Conservation (phyloP, 2,329 filamentous ascomycete species). For the Nemania diffusa region DNA sequence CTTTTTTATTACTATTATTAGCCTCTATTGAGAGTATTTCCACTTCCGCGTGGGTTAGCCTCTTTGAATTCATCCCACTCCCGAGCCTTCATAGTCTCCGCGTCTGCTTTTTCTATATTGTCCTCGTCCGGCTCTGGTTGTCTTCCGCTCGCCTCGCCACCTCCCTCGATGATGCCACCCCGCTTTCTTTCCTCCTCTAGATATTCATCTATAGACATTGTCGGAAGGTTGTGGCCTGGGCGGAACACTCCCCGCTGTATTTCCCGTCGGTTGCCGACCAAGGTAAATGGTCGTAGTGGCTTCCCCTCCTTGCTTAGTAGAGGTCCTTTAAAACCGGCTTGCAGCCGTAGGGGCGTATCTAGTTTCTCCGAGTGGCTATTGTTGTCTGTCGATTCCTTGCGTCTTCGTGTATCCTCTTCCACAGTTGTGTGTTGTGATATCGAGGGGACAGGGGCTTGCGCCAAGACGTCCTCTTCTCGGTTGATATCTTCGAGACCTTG, state of each 20-base stretch:
- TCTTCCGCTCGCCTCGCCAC: constrained; percentile 77
- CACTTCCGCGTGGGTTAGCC: constrained; percentile 83
- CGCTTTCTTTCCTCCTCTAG: constrained; percentile 86
- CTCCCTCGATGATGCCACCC: constrained; percentile 91
- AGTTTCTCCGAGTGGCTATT: constrained; percentile 77
- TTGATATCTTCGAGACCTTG: constrained; percentile 87
- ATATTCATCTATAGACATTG: constrained; percentile 98
- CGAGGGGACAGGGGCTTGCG: constrained; percentile 71
- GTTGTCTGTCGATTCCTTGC: constrained; percentile 47
- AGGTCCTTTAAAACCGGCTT: constrained; percentile 69
- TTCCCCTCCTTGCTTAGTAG: constrained; percentile 82
- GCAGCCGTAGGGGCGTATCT: constrained; percentile 69
- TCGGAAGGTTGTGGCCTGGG: constrained; percentile 90
- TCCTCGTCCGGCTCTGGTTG: constrained; percentile 86
- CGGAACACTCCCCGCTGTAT: constrained; percentile 85
- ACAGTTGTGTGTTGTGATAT: constrained; percentile 56
- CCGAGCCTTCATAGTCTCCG: constrained; percentile 90
- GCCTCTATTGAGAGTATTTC: constrained; percentile 85
- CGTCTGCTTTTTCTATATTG: constrained; percentile 85
- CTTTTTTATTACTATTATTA: constrained; percentile 25
- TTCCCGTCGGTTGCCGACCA: constrained; percentile 80
- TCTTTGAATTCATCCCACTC: constrained; percentile 96
- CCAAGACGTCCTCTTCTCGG: constrained; percentile 84
- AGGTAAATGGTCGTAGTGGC: constrained; percentile 89
- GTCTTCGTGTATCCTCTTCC: constrained; percentile 59